A percentile compares a stretch with the other conserved stretches of the same genome.
These are phyloP conservation scores for Myxozyma geophila DNA, from an alignment of 805 yeast species.

Conservation along the genomic window DNA sequence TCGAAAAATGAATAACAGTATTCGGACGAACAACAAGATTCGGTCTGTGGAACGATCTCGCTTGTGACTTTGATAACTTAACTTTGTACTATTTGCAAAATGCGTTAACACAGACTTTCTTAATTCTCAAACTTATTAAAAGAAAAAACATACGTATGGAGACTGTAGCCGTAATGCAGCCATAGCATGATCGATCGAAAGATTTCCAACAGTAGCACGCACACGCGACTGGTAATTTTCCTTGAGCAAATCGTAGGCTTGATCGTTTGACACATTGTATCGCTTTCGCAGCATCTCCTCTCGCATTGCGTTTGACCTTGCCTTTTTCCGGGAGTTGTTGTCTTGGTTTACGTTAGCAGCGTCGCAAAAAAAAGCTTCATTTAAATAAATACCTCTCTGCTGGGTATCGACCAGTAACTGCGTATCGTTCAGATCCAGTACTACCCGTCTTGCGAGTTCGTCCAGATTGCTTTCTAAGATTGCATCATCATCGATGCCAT, in stretches of 20 bases:
- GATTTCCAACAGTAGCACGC: conserved; percentile 87
- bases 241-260: conserved; percentile 77
- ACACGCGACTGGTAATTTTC: conserved; percentile 89
- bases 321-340: not conserved
- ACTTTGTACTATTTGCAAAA: conserved; percentile 61
- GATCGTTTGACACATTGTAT: conserved; percentile 87
- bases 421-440: conserved; percentile 87
- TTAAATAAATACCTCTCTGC: conserved; percentile 10
- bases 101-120: not conserved
- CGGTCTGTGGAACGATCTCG: conserved; percentile 81
- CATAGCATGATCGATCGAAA: conserved; percentile 86
- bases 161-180: conserved; percentile 87
- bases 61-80: conserved; percentile 63
- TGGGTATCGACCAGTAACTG: conserved; percentile 66
- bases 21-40: conserved; percentile 77
- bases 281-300: conserved; percentile 58
- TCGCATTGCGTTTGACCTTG: conserved; percentile 50
- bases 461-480: conserved; percentile 69
- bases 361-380: not conserved
- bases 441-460: conserved; percentile 41
- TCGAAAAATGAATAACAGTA: conserved; percentile 72
- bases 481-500: conserved; percentile 57
- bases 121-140: not conserved
- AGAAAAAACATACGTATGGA: conserved; percentile 57
- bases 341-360: conserved; percentile 9